These are phyloP conservation scores for Cytidiella melzeri DNA, from an alignment of 768 basidiomycete species.

Conservation along the genomic window DNA sequence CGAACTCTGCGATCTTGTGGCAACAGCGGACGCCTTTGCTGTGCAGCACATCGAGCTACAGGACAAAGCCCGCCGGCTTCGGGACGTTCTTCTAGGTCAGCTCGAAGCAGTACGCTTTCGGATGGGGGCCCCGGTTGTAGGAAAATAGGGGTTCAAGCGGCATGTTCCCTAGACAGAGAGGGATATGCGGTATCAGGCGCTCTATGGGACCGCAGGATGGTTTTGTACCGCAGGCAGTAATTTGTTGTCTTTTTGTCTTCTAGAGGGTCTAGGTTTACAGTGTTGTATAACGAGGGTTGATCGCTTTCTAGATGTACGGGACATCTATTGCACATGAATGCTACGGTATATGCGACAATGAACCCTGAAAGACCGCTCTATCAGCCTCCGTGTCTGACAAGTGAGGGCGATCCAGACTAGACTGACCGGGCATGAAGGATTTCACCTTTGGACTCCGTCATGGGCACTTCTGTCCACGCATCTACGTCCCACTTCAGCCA, in stretches of 20 bases:
- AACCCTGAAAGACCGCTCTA: constrained; percentile 28
- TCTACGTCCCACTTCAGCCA: constrained; percentile 57
- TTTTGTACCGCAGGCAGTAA: too few species aligned
- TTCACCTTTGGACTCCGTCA: constrained; percentile 37
- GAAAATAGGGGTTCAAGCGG: too few species aligned
- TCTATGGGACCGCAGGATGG: too few species aligned
- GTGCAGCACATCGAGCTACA: background rate
- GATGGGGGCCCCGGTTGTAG: too few species aligned
- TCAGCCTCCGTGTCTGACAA: background rate
- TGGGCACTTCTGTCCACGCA: constrained; percentile 37
- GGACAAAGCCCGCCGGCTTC: background rate
- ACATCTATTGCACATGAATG: constrained; percentile 23
- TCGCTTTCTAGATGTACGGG: too few species aligned
- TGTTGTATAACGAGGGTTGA: too few species aligned
- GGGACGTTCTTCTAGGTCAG: background rate
- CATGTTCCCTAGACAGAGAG: too few species aligned
- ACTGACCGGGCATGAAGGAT: constrained; percentile 43
- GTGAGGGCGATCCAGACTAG: too few species aligned
- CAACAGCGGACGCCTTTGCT: background rate
- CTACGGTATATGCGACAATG: constrained; percentile 51
- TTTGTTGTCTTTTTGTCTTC: too few species aligned
- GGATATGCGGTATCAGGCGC: too few species aligned
- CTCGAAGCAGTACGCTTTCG: too few species aligned
- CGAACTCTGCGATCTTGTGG: background rate
- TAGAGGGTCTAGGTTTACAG: too few species aligned